phyloP scores from a whole-genome alignment of 306 rosid species.

The Fragaria vesca region DNA sequence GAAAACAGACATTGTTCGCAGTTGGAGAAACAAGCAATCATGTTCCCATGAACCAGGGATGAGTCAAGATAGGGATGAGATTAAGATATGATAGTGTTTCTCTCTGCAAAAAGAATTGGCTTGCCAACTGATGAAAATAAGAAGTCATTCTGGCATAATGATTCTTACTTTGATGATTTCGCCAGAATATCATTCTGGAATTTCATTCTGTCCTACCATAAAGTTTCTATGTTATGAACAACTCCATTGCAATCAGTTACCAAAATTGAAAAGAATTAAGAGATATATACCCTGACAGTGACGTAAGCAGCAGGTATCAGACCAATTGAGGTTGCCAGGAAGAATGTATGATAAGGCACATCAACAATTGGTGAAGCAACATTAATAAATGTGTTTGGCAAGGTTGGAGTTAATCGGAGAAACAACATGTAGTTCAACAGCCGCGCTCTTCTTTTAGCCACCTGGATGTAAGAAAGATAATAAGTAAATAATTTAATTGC shows the following conservation, averaged over 20 bases:
- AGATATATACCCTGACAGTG: constrained; percentile 76
- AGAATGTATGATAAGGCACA: constrained; percentile 88
- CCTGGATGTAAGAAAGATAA: constrained; percentile 46
- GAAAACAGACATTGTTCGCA: not conserved
- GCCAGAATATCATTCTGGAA: not conserved
- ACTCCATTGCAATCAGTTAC: not conserved
- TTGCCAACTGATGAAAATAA: not conserved
- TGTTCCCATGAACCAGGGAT: not conserved
- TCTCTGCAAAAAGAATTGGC: not conserved
- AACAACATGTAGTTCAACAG: constrained; percentile 95
- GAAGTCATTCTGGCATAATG: not conserved
- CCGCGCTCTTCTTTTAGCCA: constrained; percentile 69
- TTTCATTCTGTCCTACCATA: not conserved
- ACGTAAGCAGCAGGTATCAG: constrained; percentile 92
- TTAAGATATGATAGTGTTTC: not conserved
- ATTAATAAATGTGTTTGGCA: constrained; percentile 93
- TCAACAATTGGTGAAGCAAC: constrained; percentile 96
- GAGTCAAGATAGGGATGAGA: not conserved
- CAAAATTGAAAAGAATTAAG: not conserved
- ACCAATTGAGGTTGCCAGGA: constrained; percentile 74
- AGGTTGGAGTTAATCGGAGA: constrained; percentile 86
- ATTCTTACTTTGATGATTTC: not conserved
- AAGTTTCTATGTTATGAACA: not conserved
- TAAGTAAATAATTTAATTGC: constrained; percentile 1
- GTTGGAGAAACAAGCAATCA: not conserved